These are phyloP conservation scores for Blastomyces parvus DNA, from an alignment of 2,329 filamentous ascomycete species.

Conservation along the genomic window DNA sequence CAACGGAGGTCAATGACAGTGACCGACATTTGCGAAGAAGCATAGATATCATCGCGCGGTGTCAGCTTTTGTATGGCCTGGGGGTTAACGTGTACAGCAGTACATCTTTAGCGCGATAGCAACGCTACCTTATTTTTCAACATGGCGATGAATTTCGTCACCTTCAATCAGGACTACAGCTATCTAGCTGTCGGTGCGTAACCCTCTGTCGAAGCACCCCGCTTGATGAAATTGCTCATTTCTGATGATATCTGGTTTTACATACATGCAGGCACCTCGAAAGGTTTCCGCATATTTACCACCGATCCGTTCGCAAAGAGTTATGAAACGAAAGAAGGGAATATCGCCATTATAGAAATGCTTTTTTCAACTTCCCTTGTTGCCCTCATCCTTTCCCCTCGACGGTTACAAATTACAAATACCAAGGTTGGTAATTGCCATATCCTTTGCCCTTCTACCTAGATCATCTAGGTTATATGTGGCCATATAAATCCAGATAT, in stretches of 20 bases:
- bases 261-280: slow-evolving; percentile 61
- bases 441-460: not conserved
- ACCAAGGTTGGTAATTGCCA: slow-evolving; percentile 60
- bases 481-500: not conserved
- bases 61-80: slow-evolving; percentile 1
- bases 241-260: slow-evolving; percentile 5
- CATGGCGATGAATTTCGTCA: slow-evolving; percentile 92
- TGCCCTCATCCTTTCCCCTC: slow-evolving; percentile 81
- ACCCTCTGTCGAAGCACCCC: not conserved
- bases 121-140: slow-evolving; percentile 20
- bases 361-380: slow-evolving; percentile 96
- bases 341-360: slow-evolving; percentile 96
- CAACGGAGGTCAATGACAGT: slow-evolving; percentile 3
- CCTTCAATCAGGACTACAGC: slow-evolving; percentile 98
- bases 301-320: slow-evolving; percentile 94
- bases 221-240: not conserved
- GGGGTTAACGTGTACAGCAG: not conserved
- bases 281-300: slow-evolving; percentile 91
- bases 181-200: slow-evolving; percentile 82
- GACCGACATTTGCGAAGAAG: not conserved
- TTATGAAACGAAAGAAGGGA: slow-evolving; percentile 87
- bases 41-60: not conserved
- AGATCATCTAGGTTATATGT: not conserved
- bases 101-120: not conserved
- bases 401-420: slow-evolving; percentile 91